A percentile compares a stretch with the other conserved stretches of the same genome.
These are phyloP conservation scores for Aphanomyces euteiches DNA, from an alignment of 352 stramenopile genomes.

Conservation along the genomic window DNA sequence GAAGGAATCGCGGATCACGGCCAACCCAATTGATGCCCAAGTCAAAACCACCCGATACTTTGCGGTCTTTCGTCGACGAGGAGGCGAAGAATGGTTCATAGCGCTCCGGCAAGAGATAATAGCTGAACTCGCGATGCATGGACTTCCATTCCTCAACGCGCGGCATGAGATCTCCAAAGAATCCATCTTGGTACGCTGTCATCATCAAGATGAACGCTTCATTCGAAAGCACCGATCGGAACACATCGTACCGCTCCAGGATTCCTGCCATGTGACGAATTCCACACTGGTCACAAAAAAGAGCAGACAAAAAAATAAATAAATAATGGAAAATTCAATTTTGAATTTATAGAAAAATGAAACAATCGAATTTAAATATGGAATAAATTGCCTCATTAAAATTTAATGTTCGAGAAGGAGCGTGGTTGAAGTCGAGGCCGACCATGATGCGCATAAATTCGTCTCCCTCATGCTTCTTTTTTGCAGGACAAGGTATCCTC, in stretches of 20 bases:
- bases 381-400: too few relatives aligned
- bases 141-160: conserved; percentile 26
- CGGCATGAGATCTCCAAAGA: conserved; percentile 26
- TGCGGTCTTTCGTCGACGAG: background rate
- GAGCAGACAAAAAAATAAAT: too few relatives aligned
- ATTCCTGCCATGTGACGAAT: too few relatives aligned
- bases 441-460: too few relatives aligned
- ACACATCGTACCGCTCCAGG: background rate
- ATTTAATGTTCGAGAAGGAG: too few relatives aligned
- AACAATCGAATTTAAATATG: too few relatives aligned
- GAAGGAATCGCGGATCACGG: conserved; percentile 20
- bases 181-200: conserved; percentile 23
- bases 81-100: background rate
- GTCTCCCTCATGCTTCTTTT: too few relatives aligned
- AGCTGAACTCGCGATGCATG: conserved; percentile 21
- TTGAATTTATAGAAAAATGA: too few relatives aligned
- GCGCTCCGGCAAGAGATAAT: conserved; percentile 25
- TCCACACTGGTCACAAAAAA: too few relatives aligned
- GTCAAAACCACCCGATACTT: conserved; percentile 25
- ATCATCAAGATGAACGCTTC: conserved; percentile 4
- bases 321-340: too few relatives aligned
- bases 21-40: conserved; percentile 29
- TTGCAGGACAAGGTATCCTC: too few relatives aligned
- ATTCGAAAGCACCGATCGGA: conserved; percentile 15
- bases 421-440: too few relatives aligned